These are phyloP conservation scores for Penicillium canescens DNA, from an alignment of 495 filamentous ascomycete genomes.

Conservation along the genomic window DNA sequence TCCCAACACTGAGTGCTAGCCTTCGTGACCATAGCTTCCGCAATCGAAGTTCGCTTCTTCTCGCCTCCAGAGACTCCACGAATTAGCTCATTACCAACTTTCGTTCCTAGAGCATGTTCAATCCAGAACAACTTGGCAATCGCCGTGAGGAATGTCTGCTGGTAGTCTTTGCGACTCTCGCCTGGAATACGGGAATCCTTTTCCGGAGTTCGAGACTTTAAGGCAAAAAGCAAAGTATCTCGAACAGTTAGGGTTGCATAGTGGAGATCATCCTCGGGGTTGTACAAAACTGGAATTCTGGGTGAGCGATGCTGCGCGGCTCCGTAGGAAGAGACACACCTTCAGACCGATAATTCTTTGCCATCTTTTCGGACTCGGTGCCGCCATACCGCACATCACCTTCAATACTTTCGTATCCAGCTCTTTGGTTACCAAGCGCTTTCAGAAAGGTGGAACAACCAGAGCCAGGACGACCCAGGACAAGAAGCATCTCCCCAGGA, in stretches of 20 bases:
- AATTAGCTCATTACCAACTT: conserved; percentile 65
- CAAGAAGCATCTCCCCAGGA: conserved; percentile 56
- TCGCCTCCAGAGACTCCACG: conserved; percentile 73
- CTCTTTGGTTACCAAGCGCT: conserved; percentile 64
- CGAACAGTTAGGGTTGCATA: conserved; percentile 72
- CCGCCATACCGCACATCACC: conserved; percentile 68
- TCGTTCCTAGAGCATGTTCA: conserved; percentile 66
- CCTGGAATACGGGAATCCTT: conserved; percentile 58
- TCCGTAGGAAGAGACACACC: conserved; percentile 14
- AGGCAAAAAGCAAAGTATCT: conserved; percentile 69
- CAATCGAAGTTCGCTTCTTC: conserved; percentile 71
- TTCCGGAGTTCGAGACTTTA: conserved; percentile 66
- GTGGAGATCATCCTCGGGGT: conserved; percentile 75
- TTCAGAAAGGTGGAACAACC: conserved; percentile 76
- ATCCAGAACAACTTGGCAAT: conserved; percentile 80
- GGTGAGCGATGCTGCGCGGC: background rate
- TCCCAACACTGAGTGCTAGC: conserved; percentile 69
- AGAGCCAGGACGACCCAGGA: conserved; percentile 69
- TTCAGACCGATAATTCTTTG: conserved; percentile 65
- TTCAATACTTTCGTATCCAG: conserved; percentile 60
- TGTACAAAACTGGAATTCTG: conserved; percentile 52
- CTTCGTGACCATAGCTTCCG: conserved; percentile 67
- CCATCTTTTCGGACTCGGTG: conserved; percentile 58
- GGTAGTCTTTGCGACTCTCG: conserved; percentile 62
- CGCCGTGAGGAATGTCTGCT: conserved; percentile 64